Evolutionary conservation across 2,329 filamentous ascomycete species (phyloP).

Genomic region (Ophiostoma australiae): DNA sequence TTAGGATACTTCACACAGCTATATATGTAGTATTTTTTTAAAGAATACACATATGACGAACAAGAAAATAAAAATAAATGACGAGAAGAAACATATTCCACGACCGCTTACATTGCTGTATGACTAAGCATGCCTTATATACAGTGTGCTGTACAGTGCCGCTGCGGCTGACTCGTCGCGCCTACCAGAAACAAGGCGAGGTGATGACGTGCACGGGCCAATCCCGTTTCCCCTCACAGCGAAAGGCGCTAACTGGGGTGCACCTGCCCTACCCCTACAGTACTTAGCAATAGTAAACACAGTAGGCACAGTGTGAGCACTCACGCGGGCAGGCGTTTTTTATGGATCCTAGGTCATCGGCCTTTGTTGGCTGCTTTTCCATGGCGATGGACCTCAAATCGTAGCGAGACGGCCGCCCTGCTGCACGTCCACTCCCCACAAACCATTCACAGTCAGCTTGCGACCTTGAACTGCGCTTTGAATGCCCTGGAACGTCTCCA

Average conservation of each 20-base stretch:
- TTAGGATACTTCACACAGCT: no score
- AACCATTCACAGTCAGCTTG: neutral
- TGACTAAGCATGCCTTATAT: neutral
- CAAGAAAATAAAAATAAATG: neutral
- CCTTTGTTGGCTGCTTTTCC: constrained; percentile 23
- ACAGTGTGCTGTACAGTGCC: neutral
- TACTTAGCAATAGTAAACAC: neutral
- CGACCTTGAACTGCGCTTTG: neutral
- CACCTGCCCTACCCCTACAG: no score
- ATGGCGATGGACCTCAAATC: constrained; percentile 14
- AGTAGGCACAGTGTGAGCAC: constrained; percentile 12
- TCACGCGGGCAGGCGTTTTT: neutral
- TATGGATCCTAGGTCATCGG: constrained; percentile 13
- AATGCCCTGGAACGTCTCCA: neutral
- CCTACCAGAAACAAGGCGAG: constrained; percentile 12
- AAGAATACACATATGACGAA: neutral
- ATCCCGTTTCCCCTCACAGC: neutral
- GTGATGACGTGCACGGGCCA: constrained; percentile 15
- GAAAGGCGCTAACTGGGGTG: neutral
- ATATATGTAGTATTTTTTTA: no score
- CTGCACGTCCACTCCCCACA: neutral
- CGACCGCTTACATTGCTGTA: neutral
- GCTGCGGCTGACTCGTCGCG: constrained; percentile 9
- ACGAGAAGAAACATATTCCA: neutral
- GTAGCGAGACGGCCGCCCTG: neutral